These are phyloP conservation scores for Schizothecium vesticola DNA, from an alignment of 495 filamentous ascomycete genomes.

Conservation along the genomic window DNA sequence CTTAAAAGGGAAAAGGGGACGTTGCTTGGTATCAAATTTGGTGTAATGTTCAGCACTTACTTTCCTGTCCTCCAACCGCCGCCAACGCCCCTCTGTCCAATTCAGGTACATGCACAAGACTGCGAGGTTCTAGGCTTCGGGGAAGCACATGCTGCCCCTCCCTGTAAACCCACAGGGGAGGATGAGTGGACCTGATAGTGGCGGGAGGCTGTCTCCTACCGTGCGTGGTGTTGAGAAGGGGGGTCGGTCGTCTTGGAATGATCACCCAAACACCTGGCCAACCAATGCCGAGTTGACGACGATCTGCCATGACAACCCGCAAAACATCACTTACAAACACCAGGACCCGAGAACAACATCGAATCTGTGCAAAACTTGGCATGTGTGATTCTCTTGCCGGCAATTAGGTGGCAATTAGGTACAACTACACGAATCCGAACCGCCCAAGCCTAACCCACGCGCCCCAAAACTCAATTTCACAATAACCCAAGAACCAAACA, in stretches of 20 bases:
- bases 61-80: no score
- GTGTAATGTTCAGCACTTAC: no score
- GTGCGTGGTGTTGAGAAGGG: background rate
- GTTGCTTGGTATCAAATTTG: no score
- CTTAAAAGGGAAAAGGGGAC: no score
- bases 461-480: conserved; percentile 10
- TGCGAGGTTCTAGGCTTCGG: no score
- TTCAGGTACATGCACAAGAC: no score
- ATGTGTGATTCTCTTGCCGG: background rate
- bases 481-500: conserved; percentile 24
- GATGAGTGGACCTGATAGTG: no score
- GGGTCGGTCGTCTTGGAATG: background rate
- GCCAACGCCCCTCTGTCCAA: no score
- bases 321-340: background rate
- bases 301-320: background rate
- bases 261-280: background rate
- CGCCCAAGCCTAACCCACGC: conserved; percentile 2
- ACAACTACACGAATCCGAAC: background rate
- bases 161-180: background rate
- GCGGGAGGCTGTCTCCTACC: background rate
- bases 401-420: background rate
- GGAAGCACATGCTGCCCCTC: background rate
- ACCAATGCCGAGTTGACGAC: background rate
- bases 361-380: background rate
- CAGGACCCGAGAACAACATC: background rate